Evolutionary conservation across 2,329 filamentous ascomycete species (phyloP), one percentile per base, ranked within the genome.

Genomic region (Hypoxylon sp.): DNA sequence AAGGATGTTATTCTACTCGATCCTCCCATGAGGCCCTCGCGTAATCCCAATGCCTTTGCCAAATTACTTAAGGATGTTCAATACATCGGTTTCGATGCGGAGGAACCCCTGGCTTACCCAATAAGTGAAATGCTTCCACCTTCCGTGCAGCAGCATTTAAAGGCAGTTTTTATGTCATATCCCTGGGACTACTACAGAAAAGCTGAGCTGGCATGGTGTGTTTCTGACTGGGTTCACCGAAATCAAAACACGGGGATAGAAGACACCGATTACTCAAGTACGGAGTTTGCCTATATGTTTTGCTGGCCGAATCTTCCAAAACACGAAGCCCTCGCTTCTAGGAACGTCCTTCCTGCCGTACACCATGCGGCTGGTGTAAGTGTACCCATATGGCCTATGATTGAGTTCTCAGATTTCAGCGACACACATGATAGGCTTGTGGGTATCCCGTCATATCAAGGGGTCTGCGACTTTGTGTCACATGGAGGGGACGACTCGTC

Each of bases 231-330:
- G 8, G 51, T 59, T 5, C 68, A 65, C 13, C 64, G 43, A 15
- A 76, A 73, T 59, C 58, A 62, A 17, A 4, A 67, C 7, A 15
- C 64, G 3, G 68, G 15, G 19, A 44, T 60, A 1, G 67, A 65
- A 20, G 19, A 43, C 6, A 3, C 10, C 15, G 10, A 46, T 10
- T 46, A 46, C 4, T 24, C 7, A 4, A 24, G 20, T 46, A 15
- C 10, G 4, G 19, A 11, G n/a, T 19, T 20, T 11, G 8, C 19
- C 2, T 43, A 20, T 20, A 7, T 73, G 6, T 78, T 70, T 56
- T 74, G 73, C 58, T 78, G 76, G 76, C 73, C 72, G 4, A 66
- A 76, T 48, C 22, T 69, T 11, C 54, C 65, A 10, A 59, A 64
- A 1, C n/a, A 52, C 20, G 26, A 22, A 48, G 3, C 43, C 34